Percentiles rank a stretch among this genome's conserved stretches.
These are phyloP conservation scores for Aspergillus sp. DNA, from an alignment of 2,329 filamentous ascomycete genomes.

Conservation along the genomic window DNA sequence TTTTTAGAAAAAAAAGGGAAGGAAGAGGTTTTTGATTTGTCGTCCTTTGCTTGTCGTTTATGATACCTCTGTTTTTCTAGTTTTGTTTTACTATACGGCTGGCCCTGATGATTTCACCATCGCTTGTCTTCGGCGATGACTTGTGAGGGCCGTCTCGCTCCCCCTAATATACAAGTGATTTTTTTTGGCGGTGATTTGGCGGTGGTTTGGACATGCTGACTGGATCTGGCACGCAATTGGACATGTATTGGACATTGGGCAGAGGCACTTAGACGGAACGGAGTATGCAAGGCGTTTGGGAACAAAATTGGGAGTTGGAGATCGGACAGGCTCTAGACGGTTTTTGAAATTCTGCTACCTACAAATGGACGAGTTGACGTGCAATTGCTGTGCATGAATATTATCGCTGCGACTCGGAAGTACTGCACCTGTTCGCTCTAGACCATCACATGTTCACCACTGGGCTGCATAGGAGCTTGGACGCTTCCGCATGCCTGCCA, in stretches of 20 bases:
- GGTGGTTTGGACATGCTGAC: too few species aligned
- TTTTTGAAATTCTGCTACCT: not conserved
- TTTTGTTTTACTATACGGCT: not conserved
- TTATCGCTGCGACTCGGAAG: not conserved
- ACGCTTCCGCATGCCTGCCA: not conserved
- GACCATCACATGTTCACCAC: conserved; percentile 9
- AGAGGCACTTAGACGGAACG: not conserved
- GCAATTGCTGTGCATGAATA: not conserved
- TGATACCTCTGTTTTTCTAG: not conserved
- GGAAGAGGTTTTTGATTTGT: not conserved
- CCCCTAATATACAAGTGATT: too few species aligned
- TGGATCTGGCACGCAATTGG: not conserved
- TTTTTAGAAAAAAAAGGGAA: not conserved
- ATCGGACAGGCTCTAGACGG: not conserved
- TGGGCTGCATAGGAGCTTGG: not conserved
- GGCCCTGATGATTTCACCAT: not conserved
- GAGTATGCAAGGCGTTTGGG: conserved; percentile 11
- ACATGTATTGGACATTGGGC: not conserved
- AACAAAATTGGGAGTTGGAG: conserved; percentile 5
- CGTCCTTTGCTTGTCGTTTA: not conserved
- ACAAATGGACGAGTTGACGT: conserved; percentile 2
- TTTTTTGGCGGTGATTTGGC: too few species aligned
- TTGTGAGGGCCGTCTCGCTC: not conserved
- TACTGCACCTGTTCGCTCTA: conserved; percentile 1
- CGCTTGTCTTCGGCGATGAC: too few species aligned